These are phyloP conservation scores for Celoporthe dispersa DNA, from an alignment of 2,329 filamentous ascomycete species.

Conservation along the genomic window DNA sequence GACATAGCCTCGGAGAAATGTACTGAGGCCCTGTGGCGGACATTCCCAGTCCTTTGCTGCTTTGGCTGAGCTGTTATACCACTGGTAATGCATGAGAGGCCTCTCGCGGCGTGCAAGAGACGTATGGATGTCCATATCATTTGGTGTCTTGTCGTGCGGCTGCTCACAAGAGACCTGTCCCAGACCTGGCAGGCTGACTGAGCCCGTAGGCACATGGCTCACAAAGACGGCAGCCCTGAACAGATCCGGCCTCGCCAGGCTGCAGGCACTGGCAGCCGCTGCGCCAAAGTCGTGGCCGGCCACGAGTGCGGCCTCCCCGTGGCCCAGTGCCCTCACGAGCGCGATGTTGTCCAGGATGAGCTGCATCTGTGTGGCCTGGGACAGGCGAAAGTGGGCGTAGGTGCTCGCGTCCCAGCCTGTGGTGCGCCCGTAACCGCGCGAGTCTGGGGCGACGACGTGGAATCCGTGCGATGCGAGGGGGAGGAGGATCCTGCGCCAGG, in stretches of 20 bases:
- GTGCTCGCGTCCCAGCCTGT: slow-evolving; percentile 64
- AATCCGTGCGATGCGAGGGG: slow-evolving; percentile 63
- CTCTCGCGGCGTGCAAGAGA: slow-evolving; percentile 57
- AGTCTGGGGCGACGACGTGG: slow-evolving; percentile 69
- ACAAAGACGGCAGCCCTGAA: slow-evolving; percentile 66
- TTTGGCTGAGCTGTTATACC: slow-evolving; percentile 59
- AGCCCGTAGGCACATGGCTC: slow-evolving; percentile 66
- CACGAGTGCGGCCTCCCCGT: slow-evolving; percentile 51
- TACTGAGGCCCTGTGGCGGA: slow-evolving; percentile 47
- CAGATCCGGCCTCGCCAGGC: slow-evolving; percentile 66
- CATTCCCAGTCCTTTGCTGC: slow-evolving; percentile 53
- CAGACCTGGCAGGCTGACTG: slow-evolving; percentile 37
- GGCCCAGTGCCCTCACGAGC: slow-evolving; percentile 62
- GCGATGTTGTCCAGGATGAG: slow-evolving; percentile 37
- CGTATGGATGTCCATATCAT: slow-evolving; percentile 63
- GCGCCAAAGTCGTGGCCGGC: slow-evolving; percentile 72
- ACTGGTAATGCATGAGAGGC: slow-evolving; percentile 73
- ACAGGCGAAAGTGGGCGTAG: slow-evolving; percentile 63
- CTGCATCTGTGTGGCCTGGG: slow-evolving; percentile 37
- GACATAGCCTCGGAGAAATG: slow-evolving; percentile 69
- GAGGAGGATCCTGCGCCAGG: slow-evolving; percentile 68
- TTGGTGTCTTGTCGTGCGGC: no score
- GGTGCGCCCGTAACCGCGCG: slow-evolving; percentile 70
- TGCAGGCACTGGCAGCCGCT: slow-evolving; percentile 58
- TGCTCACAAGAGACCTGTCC: no score